Percentiles rank a stretch among this genome's conserved stretches.
Conservation (phyloP, 257 asterid species). For the Hygrophila difformis region DNA sequence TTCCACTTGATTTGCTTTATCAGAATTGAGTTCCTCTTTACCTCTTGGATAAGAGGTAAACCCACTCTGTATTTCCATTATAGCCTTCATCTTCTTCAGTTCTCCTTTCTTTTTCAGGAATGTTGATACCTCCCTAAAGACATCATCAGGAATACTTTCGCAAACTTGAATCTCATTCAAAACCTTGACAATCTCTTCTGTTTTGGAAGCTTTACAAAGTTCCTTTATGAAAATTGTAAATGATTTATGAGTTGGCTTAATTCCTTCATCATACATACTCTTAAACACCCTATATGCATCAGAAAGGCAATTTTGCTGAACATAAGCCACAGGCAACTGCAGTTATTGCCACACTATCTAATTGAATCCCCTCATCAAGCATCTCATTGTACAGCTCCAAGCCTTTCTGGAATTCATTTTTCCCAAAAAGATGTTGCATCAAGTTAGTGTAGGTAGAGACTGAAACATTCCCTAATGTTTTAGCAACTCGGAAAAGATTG, state of each 20-base stretch:
- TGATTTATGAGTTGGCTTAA: slow-evolving; percentile 40
- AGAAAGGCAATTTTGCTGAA: slow-evolving; percentile 42
- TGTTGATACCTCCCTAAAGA: slow-evolving; percentile 28
- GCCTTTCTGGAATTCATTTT: slow-evolving; percentile 50
- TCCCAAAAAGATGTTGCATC: slow-evolving; percentile 57
- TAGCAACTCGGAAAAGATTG: slow-evolving; percentile 42
- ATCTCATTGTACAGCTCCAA: slow-evolving; percentile 55
- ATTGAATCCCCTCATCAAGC: slow-evolving; percentile 41
- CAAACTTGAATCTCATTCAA: slow-evolving; percentile 46
- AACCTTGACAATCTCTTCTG: slow-evolving; percentile 47
- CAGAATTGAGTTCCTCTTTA: slow-evolving; percentile 10
- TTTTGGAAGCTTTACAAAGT: slow-evolving; percentile 46
- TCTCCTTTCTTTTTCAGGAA: slow-evolving; percentile 53
- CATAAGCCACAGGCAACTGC: slow-evolving; percentile 52
- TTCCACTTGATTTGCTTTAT: slow-evolving; percentile 18
- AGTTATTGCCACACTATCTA: slow-evolving; percentile 57
- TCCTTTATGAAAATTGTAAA: slow-evolving; percentile 49
- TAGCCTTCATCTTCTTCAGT: slow-evolving; percentile 25
- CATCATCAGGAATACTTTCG: slow-evolving; percentile 29
- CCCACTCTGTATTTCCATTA: slow-evolving; percentile 26
- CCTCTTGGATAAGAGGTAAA: slow-evolving; percentile 14
- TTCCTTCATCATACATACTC: slow-evolving; percentile 49
- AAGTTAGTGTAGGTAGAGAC: slow-evolving; percentile 50
- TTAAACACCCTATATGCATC: slow-evolving; percentile 52
- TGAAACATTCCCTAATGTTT: slow-evolving; percentile 35